Percentiles rank a stretch among this genome's conserved stretches.
Evolutionary conservation across 2,329 filamentous ascomycete genomes (phyloP).

Genomic region (Epichloe sibirici): DNA sequence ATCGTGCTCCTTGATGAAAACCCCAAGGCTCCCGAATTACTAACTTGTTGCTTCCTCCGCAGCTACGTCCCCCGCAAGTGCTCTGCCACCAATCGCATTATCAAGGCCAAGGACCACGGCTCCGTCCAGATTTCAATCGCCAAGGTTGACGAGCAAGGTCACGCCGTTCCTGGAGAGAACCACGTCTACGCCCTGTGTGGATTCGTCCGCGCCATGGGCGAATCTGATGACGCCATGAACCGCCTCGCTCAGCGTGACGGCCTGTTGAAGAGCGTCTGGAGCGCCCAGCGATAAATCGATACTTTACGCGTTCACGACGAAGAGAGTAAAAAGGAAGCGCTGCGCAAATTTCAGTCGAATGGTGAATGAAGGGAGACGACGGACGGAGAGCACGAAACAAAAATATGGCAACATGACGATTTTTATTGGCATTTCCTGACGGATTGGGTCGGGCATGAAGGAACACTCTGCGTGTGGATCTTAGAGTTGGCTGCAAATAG

Average conservation of each 20-base stretch:
- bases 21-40: constrained; percentile 11
- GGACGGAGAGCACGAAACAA: neutral
- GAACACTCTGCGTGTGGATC: constrained; percentile 16
- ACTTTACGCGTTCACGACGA: constrained; percentile 9
- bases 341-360: constrained; percentile 5
- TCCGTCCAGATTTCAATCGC: constrained; percentile 94
- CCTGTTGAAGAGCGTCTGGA: constrained; percentile 95
- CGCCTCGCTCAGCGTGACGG: constrained; percentile 90
- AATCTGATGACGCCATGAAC: constrained; percentile 96
- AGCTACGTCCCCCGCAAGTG: constrained; percentile 99
- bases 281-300: constrained; percentile 48
- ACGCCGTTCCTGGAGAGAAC: constrained; percentile 87
- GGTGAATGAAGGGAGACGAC: neutral
- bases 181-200: constrained; percentile 95
- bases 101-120: constrained; percentile 99
- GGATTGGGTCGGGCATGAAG: constrained; percentile 24
- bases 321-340: constrained; percentile 5
- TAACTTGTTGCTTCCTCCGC: constrained; percentile 14
- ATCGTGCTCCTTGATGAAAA: neutral
- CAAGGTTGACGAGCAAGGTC: constrained; percentile 98
- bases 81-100: constrained; percentile 98
- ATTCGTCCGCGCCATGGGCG: constrained; percentile 95
- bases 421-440: constrained; percentile 10
- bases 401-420: constrained; percentile 5
- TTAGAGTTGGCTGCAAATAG: constrained; percentile 32